Conservation (phyloP, 768 basidiomycete species). For the Boletellus emodensis region DNA sequence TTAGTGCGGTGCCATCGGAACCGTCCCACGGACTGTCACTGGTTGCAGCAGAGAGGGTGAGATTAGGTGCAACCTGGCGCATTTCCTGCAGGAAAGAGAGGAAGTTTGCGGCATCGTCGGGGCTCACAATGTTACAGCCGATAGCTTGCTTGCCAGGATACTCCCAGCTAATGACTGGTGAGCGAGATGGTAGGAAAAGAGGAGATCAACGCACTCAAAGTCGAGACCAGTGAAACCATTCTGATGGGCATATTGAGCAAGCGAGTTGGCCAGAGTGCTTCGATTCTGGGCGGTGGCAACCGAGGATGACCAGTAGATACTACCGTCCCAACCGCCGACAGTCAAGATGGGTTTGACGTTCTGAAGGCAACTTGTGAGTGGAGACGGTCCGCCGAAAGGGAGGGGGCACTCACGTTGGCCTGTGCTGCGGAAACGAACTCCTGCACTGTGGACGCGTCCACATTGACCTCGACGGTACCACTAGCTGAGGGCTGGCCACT, state of each 20-base stretch:
- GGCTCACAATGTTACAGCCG: constrained; percentile 60
- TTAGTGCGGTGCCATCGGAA: constrained; percentile 48
- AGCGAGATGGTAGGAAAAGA: background rate
- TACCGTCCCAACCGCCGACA: constrained; percentile 68
- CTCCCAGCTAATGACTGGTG: constrained; percentile 62
- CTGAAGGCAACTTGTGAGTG: constrained; percentile 27
- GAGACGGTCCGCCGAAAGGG: no score
- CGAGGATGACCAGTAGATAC: constrained; percentile 55
- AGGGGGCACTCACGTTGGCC: constrained; percentile 19
- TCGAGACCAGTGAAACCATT: constrained; percentile 63
- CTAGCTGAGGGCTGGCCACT: constrained; percentile 23
- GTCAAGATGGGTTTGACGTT: constrained; percentile 54
- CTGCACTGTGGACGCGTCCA: background rate
- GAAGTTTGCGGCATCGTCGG: constrained; percentile 73
- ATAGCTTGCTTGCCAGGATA: constrained; percentile 71
- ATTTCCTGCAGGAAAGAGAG: constrained; percentile 72
- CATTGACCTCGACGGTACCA: constrained; percentile 11
- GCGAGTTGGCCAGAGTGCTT: constrained; percentile 52
- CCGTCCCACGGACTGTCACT: constrained; percentile 64
- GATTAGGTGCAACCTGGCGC: constrained; percentile 48
- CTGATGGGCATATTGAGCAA: constrained; percentile 43
- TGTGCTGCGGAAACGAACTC: constrained; percentile 24
- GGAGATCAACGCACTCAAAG: constrained; percentile 49
- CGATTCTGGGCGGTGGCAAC: constrained; percentile 54
- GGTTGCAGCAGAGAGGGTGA: constrained; percentile 72